phyloP scores from a whole-genome alignment of 768 basidiomycete genomes.

The Termitomyces bulborhizus region DNA sequence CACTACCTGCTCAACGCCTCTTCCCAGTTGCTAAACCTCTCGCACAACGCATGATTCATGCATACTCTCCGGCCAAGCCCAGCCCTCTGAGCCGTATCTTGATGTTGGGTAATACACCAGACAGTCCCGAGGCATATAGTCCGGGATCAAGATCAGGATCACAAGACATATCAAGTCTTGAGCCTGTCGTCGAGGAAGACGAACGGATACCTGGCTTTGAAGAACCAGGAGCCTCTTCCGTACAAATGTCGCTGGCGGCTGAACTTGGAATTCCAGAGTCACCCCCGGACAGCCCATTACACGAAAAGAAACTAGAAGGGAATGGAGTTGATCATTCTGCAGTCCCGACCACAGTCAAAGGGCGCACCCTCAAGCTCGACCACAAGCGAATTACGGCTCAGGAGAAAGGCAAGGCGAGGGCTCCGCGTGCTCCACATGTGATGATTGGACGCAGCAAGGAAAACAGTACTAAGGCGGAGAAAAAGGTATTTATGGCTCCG shows the following conservation, averaged over 20 bases:
- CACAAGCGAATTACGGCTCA: constrained; percentile 26
- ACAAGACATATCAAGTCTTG: constrained; percentile 19
- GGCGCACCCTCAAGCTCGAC: constrained; percentile 24
- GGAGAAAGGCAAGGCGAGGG: constrained; percentile 35
- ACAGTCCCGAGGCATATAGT: constrained; percentile 21
- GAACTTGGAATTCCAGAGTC: constrained; percentile 40
- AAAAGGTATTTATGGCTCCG: constrained; percentile 2
- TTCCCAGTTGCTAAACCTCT: constrained; percentile 73
- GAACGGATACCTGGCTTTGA: constrained; percentile 23
- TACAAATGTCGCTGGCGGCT: constrained; percentile 33
- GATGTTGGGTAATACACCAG: constrained; percentile 60
- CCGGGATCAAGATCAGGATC: constrained; percentile 4
- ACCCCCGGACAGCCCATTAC: constrained; percentile 44
- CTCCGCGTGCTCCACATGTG: constrained; percentile 16
- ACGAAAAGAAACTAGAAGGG: constrained; percentile 40
- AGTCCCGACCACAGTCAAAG: constrained; percentile 14
- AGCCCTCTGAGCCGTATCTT: constrained; percentile 78
- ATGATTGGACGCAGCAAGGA: constrained; percentile 22
- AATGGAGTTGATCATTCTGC: constrained; percentile 18
- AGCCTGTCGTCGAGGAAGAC: constrained; percentile 29
- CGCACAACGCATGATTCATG: constrained; percentile 65
- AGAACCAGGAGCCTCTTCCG: constrained; percentile 8
- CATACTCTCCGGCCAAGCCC: constrained; percentile 76
- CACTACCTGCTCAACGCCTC: constrained; percentile 31
- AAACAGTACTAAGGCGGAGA: constrained; percentile 3